These are phyloP conservation scores for Wickerhamomyces strasburgensis DNA, from an alignment of 805 yeast species.

Conservation along the genomic window DNA sequence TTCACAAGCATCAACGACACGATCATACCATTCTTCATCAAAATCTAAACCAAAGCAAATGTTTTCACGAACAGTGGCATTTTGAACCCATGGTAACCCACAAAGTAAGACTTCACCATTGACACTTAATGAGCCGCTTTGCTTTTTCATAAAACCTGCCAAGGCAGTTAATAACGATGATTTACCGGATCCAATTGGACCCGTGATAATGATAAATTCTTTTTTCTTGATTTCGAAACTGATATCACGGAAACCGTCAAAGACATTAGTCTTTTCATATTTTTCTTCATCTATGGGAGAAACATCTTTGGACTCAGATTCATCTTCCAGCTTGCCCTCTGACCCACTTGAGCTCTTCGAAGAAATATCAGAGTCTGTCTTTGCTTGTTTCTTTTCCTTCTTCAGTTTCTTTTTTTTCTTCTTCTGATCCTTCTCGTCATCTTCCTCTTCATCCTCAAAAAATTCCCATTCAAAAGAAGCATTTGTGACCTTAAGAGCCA, in stretches of 20 bases:
- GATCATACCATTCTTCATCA: conserved; percentile 45
- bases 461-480: conserved; percentile 69
- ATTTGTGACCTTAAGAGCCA: conserved; percentile 44
- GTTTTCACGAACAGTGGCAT: conserved; percentile 64
- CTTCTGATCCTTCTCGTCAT: conserved; percentile 28
- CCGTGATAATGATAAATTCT: conserved; percentile 71
- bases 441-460: conserved; percentile 37
- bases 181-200: conserved; percentile 75
- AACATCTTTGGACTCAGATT: conserved; percentile 5
- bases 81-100: conserved; percentile 69
- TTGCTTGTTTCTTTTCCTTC: too few relatives aligned
- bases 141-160: conserved; percentile 58
- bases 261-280: conserved; percentile 6
- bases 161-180: conserved; percentile 63
- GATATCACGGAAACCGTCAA: conserved; percentile 15
- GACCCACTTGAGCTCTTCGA: too few relatives aligned
- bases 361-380: too few relatives aligned
- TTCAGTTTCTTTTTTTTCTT: too few relatives aligned
- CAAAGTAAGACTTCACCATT: conserved; percentile 46
- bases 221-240: conserved; percentile 47
- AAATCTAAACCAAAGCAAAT: conserved; percentile 53
- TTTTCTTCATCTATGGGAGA: conserved; percentile 11
- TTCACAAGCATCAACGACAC: conserved; percentile 55
- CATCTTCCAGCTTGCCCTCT: too few relatives aligned
- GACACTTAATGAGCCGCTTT: conserved; percentile 42